These are phyloP conservation scores for Beauveria brongniartii DNA, from an alignment of 2,329 filamentous ascomycete species.

Conservation along the genomic window DNA sequence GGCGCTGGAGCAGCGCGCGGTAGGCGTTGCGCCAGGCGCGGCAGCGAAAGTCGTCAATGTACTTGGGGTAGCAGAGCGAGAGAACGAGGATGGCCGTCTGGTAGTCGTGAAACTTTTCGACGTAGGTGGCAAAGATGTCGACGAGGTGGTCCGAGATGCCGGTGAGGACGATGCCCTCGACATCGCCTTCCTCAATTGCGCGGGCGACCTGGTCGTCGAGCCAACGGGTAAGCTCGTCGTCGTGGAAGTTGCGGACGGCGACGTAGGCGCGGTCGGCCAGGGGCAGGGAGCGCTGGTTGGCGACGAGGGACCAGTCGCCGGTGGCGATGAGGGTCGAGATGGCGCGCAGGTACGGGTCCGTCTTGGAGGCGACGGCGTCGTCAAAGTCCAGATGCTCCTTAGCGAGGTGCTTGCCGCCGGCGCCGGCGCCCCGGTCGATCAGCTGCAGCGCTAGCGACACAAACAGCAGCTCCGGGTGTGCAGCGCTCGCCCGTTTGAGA, in stretches of 20 bases:
- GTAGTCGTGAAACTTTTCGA: conserved; percentile 67
- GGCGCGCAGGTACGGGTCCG: conserved; percentile 71
- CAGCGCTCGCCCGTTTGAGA: conserved; percentile 57
- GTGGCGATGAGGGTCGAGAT: conserved; percentile 72
- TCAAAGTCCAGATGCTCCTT: conserved; percentile 50
- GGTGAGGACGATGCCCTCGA: conserved; percentile 70
- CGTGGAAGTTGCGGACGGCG: conserved; percentile 58
- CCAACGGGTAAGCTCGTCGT: conserved; percentile 57
- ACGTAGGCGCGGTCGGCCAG: conserved; percentile 68
- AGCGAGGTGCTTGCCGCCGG: conserved; percentile 32
- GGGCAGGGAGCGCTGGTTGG: conserved; percentile 64
- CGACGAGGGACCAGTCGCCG: conserved; percentile 67
- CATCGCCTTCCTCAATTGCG: conserved; percentile 57
- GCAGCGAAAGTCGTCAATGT: conserved; percentile 70
- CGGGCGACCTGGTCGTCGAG: conserved; percentile 56
- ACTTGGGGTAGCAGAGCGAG: conserved; percentile 65
- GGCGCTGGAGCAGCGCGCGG: conserved; percentile 62
- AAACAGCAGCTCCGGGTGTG: conserved; percentile 57
- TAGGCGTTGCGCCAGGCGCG: conserved; percentile 66
- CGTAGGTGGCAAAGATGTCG: conserved; percentile 67
- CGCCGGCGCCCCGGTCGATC: conserved; percentile 40
- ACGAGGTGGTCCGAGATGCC: conserved; percentile 66
- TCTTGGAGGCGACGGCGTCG: conserved; percentile 51
- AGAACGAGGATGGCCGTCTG: conserved; percentile 72
- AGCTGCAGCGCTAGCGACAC: conserved; percentile 60